Percentiles rank a stretch among this genome's conserved stretches.
Conservation (phyloP, 1,284 basidiomycete species). For the Pyrrhoderma noxium region DNA sequence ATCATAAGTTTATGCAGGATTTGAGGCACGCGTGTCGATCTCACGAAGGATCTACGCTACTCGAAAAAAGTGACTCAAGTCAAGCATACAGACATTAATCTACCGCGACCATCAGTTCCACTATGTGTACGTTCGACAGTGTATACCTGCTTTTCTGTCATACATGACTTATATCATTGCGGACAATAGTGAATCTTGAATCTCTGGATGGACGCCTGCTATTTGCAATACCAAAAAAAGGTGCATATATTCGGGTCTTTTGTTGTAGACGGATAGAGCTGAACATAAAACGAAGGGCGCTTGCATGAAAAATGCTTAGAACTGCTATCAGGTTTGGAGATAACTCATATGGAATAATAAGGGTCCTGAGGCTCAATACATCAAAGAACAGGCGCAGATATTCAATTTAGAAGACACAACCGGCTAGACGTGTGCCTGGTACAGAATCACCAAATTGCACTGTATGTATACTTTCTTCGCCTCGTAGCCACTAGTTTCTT, state of each 20-base stretch:
- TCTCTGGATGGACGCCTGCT: slow-evolving; percentile 67
- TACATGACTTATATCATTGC: too few species aligned
- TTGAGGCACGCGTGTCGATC: too few species aligned
- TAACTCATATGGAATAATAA: background rate
- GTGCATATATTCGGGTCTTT: slow-evolving; percentile 32
- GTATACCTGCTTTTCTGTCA: too few species aligned
- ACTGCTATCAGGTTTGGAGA: slow-evolving; percentile 63
- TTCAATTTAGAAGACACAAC: slow-evolving; percentile 88
- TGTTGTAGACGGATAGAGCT: background rate
- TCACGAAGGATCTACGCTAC: background rate
- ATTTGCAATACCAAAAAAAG: slow-evolving; percentile 98
- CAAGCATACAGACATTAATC: background rate
- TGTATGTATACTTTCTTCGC: slow-evolving; percentile 44
- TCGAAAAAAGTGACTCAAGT: background rate
- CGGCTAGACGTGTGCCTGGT: slow-evolving; percentile 90
- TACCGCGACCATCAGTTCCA: background rate
- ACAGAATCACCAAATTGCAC: slow-evolving; percentile 88
- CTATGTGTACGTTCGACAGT: slow-evolving; percentile 7
- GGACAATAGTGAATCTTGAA: slow-evolving; percentile 28
- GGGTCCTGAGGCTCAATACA: slow-evolving; percentile 3
- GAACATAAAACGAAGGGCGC: slow-evolving; percentile 49
- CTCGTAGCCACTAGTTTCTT: slow-evolving; percentile 14
- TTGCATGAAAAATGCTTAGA: slow-evolving; percentile 91
- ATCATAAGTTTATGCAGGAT: too few species aligned
- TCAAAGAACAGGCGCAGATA: slow-evolving; percentile 74